phyloP scores from a whole-genome alignment of 2,329 filamentous ascomycete species.

The Colletotrichum costaricense region DNA sequence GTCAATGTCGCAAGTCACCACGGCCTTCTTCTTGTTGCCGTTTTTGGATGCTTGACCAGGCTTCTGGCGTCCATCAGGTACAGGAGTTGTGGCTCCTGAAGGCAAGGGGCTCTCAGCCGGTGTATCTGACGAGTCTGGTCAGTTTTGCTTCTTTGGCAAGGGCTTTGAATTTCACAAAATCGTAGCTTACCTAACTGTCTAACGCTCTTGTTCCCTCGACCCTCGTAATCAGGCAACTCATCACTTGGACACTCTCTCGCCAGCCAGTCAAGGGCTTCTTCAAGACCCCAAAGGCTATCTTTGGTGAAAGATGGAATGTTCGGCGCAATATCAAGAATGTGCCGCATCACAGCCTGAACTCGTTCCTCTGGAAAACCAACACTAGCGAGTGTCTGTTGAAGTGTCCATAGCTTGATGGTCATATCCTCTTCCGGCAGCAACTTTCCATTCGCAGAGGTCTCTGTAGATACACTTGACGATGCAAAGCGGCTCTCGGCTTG shows the following conservation, averaged over 20 bases:
- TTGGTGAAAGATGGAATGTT: constrained; percentile 67
- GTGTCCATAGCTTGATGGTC: constrained; percentile 83
- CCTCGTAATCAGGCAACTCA: constrained; percentile 79
- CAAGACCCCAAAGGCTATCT: constrained; percentile 84
- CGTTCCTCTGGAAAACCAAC: constrained; percentile 75
- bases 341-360: constrained; percentile 72
- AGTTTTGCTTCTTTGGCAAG: neutral
- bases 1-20: constrained; percentile 72
- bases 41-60: constrained; percentile 35
- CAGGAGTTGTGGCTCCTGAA: constrained; percentile 63
- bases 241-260: constrained; percentile 78
- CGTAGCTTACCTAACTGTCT: constrained; percentile 49
- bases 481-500: constrained; percentile 72
- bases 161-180: neutral
- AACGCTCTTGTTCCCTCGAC: constrained; percentile 48
- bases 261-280: constrained; percentile 91
- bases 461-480: constrained; percentile 60
- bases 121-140: constrained; percentile 50
- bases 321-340: constrained; percentile 75
- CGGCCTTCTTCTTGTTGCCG: constrained; percentile 52
- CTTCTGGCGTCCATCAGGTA: constrained; percentile 39
- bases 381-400: constrained; percentile 77
- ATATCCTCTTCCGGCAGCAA: constrained; percentile 80
- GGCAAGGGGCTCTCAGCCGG: constrained; percentile 61
- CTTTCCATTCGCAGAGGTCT: constrained; percentile 56